Evolutionary conservation across 108 stramenopile genomes (phyloP), one percentile per base, ranked within the genome.

Genomic region (Nitzschia sp.): DNA sequence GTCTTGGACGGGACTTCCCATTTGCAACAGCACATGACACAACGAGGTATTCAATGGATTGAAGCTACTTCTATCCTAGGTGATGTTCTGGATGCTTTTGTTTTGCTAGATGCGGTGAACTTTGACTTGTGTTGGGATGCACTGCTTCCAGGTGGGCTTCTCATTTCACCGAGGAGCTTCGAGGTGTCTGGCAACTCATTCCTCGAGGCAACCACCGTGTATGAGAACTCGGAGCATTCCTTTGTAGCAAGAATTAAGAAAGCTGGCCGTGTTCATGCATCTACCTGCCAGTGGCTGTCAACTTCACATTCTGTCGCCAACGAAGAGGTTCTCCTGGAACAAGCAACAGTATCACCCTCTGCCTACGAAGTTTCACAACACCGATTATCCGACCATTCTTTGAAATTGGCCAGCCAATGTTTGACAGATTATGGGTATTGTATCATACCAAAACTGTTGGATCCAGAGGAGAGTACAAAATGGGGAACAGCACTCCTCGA

Each of bases 401-500:
- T 86, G 12, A 19, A 64, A 40, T 42, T 58, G 22, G 91, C 88
- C n/a, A 72, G 79, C 0, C 11, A 56, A 10, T 70, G 57, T 25
- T 63, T 92, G 48, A 60, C 65, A 41, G 56, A 71, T 7, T 69
- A 85, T 57, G 91, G 91, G 11, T 80, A 89, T 53, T 85, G 86
- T 34, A 61, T 92, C 6, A 64, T 92, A 39, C 74, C 63, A 48
- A 63, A 74, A 22, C 50, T 88, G 19, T 65, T 92, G 26, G 68
- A 82, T 66, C 68, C 76, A 3, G 53, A 70, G 15, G 73, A 83
- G 58, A 83, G 83, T 41, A 26, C 59, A 9, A 67, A 77, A 43
- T 93, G 82, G 82, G 88, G 88, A 6, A 25, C 71, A 2, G 86
- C 87, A 12, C 81, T 81, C 6, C 65, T 90, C 12, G 51, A 70